Evolutionary conservation across 2,329 filamentous ascomycete genomes (phyloP).

Genomic region (Penicillium expansum): DNA sequence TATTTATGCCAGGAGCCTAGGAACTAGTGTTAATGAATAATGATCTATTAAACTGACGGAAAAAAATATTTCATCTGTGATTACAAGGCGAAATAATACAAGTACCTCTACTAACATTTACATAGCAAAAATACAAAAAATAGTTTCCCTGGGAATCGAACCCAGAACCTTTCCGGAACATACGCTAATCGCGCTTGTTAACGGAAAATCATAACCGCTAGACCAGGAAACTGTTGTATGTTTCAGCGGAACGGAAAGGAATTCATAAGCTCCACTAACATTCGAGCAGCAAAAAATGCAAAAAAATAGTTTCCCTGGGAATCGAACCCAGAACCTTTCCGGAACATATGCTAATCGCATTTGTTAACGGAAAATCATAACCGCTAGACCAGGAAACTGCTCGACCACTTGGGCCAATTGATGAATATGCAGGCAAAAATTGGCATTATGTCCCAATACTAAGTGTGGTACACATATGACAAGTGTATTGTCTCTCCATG

Average conservation of each 20-base stretch:
- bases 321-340: slow-evolving; percentile 9
- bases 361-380: slow-evolving; percentile 10
- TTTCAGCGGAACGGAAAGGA: too few relatives aligned
- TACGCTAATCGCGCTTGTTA: background rate
- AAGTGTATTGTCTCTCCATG: background rate
- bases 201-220: slow-evolving; percentile 7
- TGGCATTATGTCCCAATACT: background rate
- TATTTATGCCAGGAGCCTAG: background rate
- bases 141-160: slow-evolving; percentile 8
- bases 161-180: slow-evolving; percentile 6
- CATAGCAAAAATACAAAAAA: background rate
- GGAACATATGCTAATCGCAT: background rate
- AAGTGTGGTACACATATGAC: background rate
- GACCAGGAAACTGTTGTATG: background rate
- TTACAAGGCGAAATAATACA: background rate
- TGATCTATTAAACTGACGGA: background rate
- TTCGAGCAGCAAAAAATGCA: too few relatives aligned
- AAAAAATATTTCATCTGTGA: background rate
- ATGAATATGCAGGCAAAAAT: background rate
- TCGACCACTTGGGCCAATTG: background rate
- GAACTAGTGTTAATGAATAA: background rate
- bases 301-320: slow-evolving; percentile 5
- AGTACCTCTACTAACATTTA: background rate
- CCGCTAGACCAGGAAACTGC: slow-evolving; percentile 8
- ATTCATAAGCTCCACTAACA: too few relatives aligned